A percentile compares a stretch with the other conserved stretches of the same genome.
Evolutionary conservation across 73 alveolate species (phyloP).

Genomic region (Tetrahymena elliotti): DNA sequence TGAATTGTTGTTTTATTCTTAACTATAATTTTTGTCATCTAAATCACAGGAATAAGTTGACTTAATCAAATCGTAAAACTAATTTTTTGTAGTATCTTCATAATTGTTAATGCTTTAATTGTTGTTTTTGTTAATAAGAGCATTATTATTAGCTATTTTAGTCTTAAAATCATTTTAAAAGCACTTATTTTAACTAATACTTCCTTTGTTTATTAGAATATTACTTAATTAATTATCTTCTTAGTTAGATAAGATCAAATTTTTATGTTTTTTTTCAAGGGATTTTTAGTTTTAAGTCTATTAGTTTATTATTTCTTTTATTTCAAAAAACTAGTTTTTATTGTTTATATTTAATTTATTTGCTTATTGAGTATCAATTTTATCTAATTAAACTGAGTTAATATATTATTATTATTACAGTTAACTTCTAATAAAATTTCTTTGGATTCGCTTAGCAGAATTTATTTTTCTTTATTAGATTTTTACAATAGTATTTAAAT

Average conservation of each 20-base stretch:
- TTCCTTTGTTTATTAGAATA: background rate
- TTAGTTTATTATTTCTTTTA: background rate
- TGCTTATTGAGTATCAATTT: background rate
- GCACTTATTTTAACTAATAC: background rate
- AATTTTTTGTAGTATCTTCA: background rate
- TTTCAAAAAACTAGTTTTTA: background rate
- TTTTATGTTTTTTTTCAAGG: background rate
- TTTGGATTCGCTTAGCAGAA: background rate
- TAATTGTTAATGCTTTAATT: too few relatives aligned
- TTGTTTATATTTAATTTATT: too few relatives aligned
- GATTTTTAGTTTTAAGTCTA: background rate
- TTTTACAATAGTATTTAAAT: too few relatives aligned
- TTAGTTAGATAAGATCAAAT: background rate
- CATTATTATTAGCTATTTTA: too few relatives aligned
- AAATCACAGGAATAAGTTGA: background rate
- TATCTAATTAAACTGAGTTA: too few relatives aligned
- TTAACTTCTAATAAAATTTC: background rate
- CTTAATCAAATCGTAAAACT: too few relatives aligned
- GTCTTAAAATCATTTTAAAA: too few relatives aligned
- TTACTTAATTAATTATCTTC: background rate
- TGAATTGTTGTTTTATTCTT: too few relatives aligned
- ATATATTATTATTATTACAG: too few relatives aligned
- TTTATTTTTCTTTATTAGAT: background rate
- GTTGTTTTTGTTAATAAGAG: too few relatives aligned
- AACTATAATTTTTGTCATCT: too few relatives aligned